Conservation (phyloP, 2,329 filamentous ascomycete species). For the Aspergillus quadricinctus region DNA sequence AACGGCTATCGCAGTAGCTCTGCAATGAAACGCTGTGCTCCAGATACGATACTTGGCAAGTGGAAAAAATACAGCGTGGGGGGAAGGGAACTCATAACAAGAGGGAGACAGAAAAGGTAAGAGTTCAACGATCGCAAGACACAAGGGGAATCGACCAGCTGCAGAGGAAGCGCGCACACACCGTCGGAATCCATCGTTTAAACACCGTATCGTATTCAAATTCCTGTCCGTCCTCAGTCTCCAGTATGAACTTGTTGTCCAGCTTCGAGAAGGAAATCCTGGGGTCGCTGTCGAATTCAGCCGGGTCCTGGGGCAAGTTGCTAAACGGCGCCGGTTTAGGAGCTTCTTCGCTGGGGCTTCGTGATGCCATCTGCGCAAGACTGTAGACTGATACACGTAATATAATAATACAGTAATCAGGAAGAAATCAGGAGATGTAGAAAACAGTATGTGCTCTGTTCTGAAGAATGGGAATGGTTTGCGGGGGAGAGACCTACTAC, state of each 20-base stretch:
- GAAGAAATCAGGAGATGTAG: background rate
- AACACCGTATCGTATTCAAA: conserved; percentile 72
- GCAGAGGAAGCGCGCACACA: conserved; percentile 33
- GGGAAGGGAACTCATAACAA: conserved; percentile 1
- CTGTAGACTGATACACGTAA: background rate
- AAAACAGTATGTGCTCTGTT: background rate
- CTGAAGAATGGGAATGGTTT: background rate
- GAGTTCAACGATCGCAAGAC: conserved; percentile 13
- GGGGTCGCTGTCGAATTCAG: conserved; percentile 70
- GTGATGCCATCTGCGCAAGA: conserved; percentile 19
- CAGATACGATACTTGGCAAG: background rate
- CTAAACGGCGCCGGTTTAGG: conserved; percentile 13
- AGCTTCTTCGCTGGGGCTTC: conserved; percentile 14
- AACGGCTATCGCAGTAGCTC: conserved; percentile 12
- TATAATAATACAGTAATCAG: background rate
- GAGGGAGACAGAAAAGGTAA: conserved; percentile 4
- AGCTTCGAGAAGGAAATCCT: conserved; percentile 84
- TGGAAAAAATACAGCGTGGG: conserved; percentile 3
- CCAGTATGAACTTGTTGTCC: conserved; percentile 76
- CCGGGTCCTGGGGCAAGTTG: conserved; percentile 52
- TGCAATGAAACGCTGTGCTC: conserved; percentile 7
- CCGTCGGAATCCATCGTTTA: conserved; percentile 70
- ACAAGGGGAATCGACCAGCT: conserved; percentile 12
- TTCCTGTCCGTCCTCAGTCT: conserved; percentile 78
- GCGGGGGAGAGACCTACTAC: background rate